Base-by-base conservation (phyloP, 345 rosid genomes). In the Salix viminalis region DNA sequence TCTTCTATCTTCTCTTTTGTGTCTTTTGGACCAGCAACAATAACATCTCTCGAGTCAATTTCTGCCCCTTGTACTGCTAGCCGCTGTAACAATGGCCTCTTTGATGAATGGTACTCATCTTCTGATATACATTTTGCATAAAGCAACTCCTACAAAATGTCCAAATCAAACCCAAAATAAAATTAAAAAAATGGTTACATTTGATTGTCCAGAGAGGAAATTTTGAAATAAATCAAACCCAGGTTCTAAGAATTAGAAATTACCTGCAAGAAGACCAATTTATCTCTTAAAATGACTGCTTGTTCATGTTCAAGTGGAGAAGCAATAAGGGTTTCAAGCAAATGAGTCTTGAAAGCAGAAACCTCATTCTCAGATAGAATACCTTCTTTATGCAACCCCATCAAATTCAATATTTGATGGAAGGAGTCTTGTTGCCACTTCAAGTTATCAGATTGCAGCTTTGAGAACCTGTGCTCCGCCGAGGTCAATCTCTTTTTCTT, bases 391-490 rank as follows among this genome's bases (percentile, higher is more conserved):
- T 90, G 88, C 26, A 91, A 84, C 1, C 92, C 97, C 83, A 89
- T 90, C 82, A 91, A 67, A 62, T 91, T 90, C 79, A 90, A 76
- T 74, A 91, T 91, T 81, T 89, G 94, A 80, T 88, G 92, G 85
- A 80, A 91, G 4, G 92, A 91, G 69, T 91, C 92, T 68, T 91
- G 97, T 86, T 89, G 94, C 94, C 97, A 91, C 82, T 89, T 91
- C 39, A 91, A 84, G 81, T 90, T 91, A 62, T 91, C 91, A n/a
- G 91, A 89, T 48, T 91, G 97, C 34, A 86, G 77, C 89, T 86
- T 88, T 4, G 87, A 81, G 12, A 88, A 86, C 80, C 79, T 83
- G 69, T 83, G 89, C 79, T 91, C 94, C 0, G 90, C 81, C 0
- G 89, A 87, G 0, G 88, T 80, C 28, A 91, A 61, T 54, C 89